phyloP scores from a whole-genome alignment of 768 basidiomycete genomes.

The Guyanaporus albipodus region DNA sequence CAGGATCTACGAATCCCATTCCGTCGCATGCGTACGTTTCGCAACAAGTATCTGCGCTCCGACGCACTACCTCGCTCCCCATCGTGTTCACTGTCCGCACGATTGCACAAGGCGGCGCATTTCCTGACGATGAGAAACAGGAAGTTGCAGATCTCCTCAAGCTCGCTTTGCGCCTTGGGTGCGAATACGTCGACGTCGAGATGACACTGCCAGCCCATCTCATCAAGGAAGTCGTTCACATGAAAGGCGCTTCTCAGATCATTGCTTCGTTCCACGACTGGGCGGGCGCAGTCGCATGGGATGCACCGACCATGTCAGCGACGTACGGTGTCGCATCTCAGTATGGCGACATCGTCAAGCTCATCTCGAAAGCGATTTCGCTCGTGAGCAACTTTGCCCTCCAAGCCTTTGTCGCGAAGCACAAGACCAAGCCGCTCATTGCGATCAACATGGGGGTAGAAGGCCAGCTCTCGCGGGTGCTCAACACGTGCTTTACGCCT shows the following conservation, averaged over 20 bases:
- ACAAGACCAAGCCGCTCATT: conserved; percentile 74
- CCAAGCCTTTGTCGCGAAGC: conserved; percentile 60
- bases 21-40: conserved; percentile 72
- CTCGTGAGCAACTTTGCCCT: conserved; percentile 79
- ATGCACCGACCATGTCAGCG: conserved; percentile 56
- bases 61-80: conserved; percentile 74
- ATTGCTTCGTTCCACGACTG: conserved; percentile 97
- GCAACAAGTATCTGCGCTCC: conserved; percentile 73
- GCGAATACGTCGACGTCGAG: conserved; percentile 94
- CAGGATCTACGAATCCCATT: conserved; percentile 48
- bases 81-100: conserved; percentile 92
- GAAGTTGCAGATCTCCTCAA: conserved; percentile 73
- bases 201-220: conserved; percentile 63
- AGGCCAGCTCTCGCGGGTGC: conserved; percentile 87
- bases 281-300: conserved; percentile 83
- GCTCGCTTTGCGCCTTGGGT: conserved; percentile 75
- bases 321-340: conserved; percentile 63
- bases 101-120: conserved; percentile 83
- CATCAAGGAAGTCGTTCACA: conserved; percentile 53
- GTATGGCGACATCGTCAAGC: conserved; percentile 87
- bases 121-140: conserved; percentile 72
- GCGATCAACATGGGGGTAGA: conserved; percentile 91
- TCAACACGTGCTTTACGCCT: conserved; percentile 84
- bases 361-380: conserved; percentile 78
- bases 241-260: conserved; percentile 72